phyloP scores from a whole-genome alignment of 2,329 filamentous ascomycete species.

The Lasiodiplodia citricola region DNA sequence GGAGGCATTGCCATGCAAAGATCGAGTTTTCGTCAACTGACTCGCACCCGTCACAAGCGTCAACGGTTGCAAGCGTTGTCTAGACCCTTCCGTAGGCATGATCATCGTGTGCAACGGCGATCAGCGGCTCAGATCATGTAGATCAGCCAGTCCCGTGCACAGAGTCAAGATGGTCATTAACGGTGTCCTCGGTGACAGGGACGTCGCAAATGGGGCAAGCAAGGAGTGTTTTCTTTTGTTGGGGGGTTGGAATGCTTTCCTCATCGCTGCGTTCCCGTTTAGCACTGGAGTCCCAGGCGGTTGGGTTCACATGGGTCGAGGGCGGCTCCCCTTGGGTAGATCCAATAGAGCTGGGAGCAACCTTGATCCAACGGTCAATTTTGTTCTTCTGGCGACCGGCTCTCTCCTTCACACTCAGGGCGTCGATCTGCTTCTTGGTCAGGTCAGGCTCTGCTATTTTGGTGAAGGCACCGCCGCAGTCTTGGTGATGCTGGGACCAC shows the following conservation, averaged over 20 bases:
- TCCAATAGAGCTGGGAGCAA: constrained; percentile 27
- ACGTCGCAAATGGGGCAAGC: constrained; percentile 48
- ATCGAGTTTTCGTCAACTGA: not conserved
- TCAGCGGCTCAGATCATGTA: constrained; percentile 16
- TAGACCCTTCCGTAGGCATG: constrained; percentile 1
- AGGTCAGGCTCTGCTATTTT: constrained; percentile 50
- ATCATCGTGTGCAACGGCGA: constrained; percentile 18
- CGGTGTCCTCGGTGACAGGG: constrained; percentile 37
- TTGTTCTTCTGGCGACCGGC: constrained; percentile 53
- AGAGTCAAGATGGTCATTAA: constrained; percentile 49
- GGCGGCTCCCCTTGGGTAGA: constrained; percentile 22
- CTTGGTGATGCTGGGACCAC: constrained; percentile 47
- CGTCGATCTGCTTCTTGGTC: constrained; percentile 48
- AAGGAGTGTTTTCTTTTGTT: constrained; percentile 35
- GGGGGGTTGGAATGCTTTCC: not conserved
- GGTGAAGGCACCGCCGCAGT: constrained; percentile 49
- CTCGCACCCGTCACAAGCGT: not conserved
- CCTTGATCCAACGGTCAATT: constrained; percentile 47
- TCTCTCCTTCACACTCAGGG: constrained; percentile 46
- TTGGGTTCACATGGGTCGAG: not conserved
- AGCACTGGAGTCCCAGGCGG: constrained; percentile 27
- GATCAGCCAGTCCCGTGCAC: constrained; percentile 25
- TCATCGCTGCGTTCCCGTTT: constrained; percentile 32
- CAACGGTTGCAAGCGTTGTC: not conserved
- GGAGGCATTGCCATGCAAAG: not conserved